Conservation (phyloP, 257 asterid species). For the Mentha longifolia region DNA sequence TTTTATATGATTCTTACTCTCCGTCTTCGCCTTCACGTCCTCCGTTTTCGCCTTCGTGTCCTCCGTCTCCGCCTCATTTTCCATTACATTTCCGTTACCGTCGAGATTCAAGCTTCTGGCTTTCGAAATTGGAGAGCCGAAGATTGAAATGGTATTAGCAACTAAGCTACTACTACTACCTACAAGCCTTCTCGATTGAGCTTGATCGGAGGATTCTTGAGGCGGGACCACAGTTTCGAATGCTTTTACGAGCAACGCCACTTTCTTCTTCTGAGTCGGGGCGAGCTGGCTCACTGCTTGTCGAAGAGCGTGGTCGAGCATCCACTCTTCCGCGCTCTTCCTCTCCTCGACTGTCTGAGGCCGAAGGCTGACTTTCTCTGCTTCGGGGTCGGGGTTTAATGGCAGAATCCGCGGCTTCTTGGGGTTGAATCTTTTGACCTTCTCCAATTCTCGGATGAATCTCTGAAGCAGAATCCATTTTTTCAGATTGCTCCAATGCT, state of each 20-base stretch:
- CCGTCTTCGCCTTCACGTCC: constrained; percentile 33
- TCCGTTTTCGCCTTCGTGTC: constrained; percentile 11
- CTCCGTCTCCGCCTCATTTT: background rate
- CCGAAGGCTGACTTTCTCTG: constrained; percentile 65
- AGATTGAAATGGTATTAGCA: constrained; percentile 7
- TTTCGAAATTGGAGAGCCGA: no score
- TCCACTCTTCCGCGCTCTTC: constrained; percentile 86
- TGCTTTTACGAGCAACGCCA: constrained; percentile 86
- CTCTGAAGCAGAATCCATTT: constrained; percentile 94
- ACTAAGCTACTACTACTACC: constrained; percentile 14
- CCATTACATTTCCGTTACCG: constrained; percentile 18
- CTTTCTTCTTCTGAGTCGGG: constrained; percentile 88
- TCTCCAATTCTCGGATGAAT: constrained; percentile 79
- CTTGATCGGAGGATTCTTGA: constrained; percentile 48
- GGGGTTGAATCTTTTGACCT: constrained; percentile 69
- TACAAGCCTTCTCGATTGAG: constrained; percentile 38
- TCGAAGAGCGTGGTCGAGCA: constrained; percentile 96
- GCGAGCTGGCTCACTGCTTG: constrained; percentile 90
- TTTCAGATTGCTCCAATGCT: constrained; percentile 94
- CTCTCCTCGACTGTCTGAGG: constrained; percentile 65
- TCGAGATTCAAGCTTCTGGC: no score
- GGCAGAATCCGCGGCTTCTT: constrained; percentile 55
- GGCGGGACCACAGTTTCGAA: constrained; percentile 86
- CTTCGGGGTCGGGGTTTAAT: constrained; percentile 57
- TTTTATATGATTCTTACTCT: constrained; percentile 49